Evolutionary conservation across 768 basidiomycete species (phyloP).

Genomic region (Pleurotus platypus): DNA sequence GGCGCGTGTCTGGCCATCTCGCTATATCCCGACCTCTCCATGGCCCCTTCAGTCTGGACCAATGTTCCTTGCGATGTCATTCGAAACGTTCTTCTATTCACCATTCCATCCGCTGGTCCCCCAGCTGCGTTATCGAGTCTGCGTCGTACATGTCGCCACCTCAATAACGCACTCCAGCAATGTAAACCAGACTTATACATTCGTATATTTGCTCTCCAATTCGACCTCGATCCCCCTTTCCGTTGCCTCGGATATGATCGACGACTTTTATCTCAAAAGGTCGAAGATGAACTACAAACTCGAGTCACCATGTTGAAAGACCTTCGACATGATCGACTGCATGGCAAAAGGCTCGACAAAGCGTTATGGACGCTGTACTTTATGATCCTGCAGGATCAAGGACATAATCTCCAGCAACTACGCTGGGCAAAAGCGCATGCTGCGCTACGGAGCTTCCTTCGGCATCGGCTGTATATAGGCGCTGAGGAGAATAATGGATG

Average conservation of each 20-base stretch:
- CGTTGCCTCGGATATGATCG: constrained; percentile 29
- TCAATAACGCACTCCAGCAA: constrained; percentile 21
- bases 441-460: constrained; percentile 38
- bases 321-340: constrained; percentile 33
- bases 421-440: constrained; percentile 36
- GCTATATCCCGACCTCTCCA: too few species aligned
- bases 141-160: constrained; percentile 28
- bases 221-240: constrained; percentile 41
- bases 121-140: constrained; percentile 28
- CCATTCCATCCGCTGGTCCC: constrained; percentile 27
- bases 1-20: too few species aligned
- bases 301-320: constrained; percentile 42
- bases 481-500: constrained; percentile 38
- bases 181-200: constrained; percentile 29
- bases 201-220: constrained; percentile 40
- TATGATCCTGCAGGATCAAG: constrained; percentile 54
- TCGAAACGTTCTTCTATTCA: constrained; percentile 29
- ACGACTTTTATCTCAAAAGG: constrained; percentile 20
- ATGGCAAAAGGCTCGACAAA: constrained; percentile 33
- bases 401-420: constrained; percentile 45
- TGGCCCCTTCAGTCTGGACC: constrained; percentile 14
- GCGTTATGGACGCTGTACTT: constrained; percentile 51
- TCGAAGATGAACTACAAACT: constrained; percentile 42
- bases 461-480: constrained; percentile 33
- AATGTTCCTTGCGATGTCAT: constrained; percentile 29